phyloP scores from a whole-genome alignment of 495 filamentous ascomycete species.

The Cryomyces minteri region DNA sequence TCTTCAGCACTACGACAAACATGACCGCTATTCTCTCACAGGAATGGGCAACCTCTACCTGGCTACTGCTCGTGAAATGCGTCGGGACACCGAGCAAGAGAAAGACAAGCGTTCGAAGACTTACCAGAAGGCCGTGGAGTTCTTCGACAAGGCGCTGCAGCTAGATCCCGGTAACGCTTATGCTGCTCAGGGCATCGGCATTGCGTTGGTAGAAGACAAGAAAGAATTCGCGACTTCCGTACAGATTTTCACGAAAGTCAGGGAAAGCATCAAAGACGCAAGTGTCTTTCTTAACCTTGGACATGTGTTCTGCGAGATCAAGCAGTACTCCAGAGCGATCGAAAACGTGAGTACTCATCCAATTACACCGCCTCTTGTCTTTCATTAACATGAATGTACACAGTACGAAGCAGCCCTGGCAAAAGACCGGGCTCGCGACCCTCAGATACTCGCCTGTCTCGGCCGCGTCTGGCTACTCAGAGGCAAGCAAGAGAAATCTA shows the following conservation, averaged over 20 bases:
- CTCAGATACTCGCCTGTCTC: slow-evolving; percentile 71
- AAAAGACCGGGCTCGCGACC: slow-evolving; percentile 63
- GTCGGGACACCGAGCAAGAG: slow-evolving; percentile 68
- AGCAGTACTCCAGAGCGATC: slow-evolving; percentile 75
- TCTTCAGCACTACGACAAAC: slow-evolving; percentile 84
- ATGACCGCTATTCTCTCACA: slow-evolving; percentile 83
- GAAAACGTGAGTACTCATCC: slow-evolving; percentile 37
- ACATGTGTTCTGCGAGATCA: slow-evolving; percentile 75
- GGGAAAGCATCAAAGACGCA: slow-evolving; percentile 71
- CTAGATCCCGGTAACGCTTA: slow-evolving; percentile 87
- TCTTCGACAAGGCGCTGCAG: slow-evolving; percentile 93
- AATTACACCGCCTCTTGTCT: not conserved
- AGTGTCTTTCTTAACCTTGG: slow-evolving; percentile 83
- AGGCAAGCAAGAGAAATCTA: slow-evolving; percentile 61
- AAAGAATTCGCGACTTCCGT: slow-evolving; percentile 67
- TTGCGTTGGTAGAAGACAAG: slow-evolving; percentile 83
- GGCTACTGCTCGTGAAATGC: slow-evolving; percentile 78
- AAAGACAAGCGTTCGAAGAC: slow-evolving; percentile 73
- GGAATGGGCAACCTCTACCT: slow-evolving; percentile 94
- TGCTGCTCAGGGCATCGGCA: slow-evolving; percentile 87
- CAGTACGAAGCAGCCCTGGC: slow-evolving; percentile 76
- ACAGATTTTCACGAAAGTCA: slow-evolving; percentile 70
- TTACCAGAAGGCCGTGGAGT: slow-evolving; percentile 85
- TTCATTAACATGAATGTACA: slow-evolving; percentile 1
- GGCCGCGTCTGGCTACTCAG: slow-evolving; percentile 85